Conservation (phyloP, 129 eudicot species). For the Lonicera japonica region DNA sequence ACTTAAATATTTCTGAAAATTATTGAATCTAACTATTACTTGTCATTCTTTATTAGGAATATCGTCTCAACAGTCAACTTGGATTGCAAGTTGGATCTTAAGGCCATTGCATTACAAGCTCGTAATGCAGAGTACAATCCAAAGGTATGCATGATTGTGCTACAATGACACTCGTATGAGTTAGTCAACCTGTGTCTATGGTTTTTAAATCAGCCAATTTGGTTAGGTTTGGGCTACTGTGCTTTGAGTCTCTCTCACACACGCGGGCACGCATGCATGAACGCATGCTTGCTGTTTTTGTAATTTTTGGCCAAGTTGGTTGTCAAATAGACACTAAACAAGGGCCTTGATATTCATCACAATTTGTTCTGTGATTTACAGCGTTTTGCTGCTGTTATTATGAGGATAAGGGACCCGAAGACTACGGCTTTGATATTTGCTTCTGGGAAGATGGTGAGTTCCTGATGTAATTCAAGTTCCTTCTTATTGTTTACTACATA, state of each 20-base stretch:
- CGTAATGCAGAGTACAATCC: conserved; percentile 94
- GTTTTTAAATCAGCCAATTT: not conserved
- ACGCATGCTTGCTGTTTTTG: no score
- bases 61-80: conserved; percentile 87
- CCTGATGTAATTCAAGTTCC: not conserved
- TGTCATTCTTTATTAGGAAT: conserved; percentile 35
- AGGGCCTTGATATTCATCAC: not conserved
- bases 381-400: conserved; percentile 99
- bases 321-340: no score
- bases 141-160: conserved; percentile 37
- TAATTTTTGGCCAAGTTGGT: no score
- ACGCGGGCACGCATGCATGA: no score
- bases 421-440: conserved; percentile 91
- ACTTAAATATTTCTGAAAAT: not conserved
- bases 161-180: not conserved
- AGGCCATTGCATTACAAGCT: conserved; percentile 79
- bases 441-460: conserved; percentile 86
- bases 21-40: not conserved
- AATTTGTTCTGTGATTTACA: conserved; percentile 18
- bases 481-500: not conserved
- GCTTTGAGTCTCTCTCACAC: no score
- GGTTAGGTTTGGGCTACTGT: no score
- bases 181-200: not conserved
- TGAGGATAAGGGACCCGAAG: conserved; percentile 95
- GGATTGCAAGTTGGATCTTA: conserved; percentile 80